Evolutionary conservation across 306 rosid species (phyloP), one percentile per base, ranked within the genome.

Genomic region (Acacia crassicarpa): DNA sequence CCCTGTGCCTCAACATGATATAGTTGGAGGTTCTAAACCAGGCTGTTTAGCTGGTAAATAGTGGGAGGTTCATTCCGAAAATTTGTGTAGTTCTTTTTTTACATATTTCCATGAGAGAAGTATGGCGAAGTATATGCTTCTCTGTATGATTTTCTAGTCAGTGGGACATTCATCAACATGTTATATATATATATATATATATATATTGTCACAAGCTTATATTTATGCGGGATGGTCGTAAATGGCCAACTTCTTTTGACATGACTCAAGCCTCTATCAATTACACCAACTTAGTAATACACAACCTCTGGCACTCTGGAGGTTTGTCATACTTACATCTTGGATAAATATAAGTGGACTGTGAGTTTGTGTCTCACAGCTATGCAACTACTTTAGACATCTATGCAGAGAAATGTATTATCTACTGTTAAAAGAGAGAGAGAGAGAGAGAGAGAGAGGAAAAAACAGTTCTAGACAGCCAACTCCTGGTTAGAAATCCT

Each of bases 251-350:
- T 4, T 35, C 40, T 35, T 35, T 35, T 38, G 41, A 38, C 41
- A 38, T 38, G 41, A 38, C 41, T 38, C 41, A 38, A 38, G 41
- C 41, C 41, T 38, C 41, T 38, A 38, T 38, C 41, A 5, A 38
- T 38, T 5, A 10, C 7, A 41, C 44, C 16, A 45, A 45, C 49
- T 11, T 45, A 30, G 32, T 30, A 41, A 84, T 97, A 25, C 98
- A 95, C 92, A 92, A 54, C 90, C 93, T 95, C 83, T 98, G 99
- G 25, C 90, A 89, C 85, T 72, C 94, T 33, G 96, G 95, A 92
- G 98, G 99, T 95, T 82, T 74, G 87, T 10, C 30, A 86, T 49
- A 17, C 54, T 79, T 61, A 16, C 35, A 38, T 49, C 75, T 69
- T 74, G 62, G 35, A 51, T 56, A 72, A 53, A 72, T 79, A 51